Percentiles rank a stretch among this genome's conserved stretches.
Evolutionary conservation across 2,329 filamentous ascomycete genomes (phyloP).

Genomic region (Periconia sp.): DNA sequence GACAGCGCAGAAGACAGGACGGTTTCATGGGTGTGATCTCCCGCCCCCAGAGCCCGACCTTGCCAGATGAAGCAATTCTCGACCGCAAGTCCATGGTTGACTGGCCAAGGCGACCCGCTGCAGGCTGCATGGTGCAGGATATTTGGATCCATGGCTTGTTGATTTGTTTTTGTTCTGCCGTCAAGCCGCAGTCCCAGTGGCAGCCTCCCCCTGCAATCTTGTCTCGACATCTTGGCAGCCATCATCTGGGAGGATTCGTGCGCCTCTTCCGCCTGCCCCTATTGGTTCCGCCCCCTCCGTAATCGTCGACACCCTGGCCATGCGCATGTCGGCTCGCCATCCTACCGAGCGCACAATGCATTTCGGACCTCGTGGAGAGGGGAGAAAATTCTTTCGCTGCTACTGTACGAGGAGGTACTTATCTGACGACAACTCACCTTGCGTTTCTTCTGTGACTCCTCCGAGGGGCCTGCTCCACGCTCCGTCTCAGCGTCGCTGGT

Average conservation of each 20-base stretch:
- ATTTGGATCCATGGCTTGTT: constrained; percentile 14
- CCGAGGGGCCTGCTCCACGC: constrained; percentile 30
- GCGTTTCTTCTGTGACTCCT: constrained; percentile 37
- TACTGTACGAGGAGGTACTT: no score
- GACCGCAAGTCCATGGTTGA: constrained; percentile 26
- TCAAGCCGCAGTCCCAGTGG: constrained; percentile 14
- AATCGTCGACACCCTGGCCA: constrained; percentile 18
- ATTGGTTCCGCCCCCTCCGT: constrained; percentile 27
- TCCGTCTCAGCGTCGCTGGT: constrained; percentile 1
- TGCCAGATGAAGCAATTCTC: constrained; percentile 30
- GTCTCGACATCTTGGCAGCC: constrained; percentile 34
- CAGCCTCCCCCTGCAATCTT: constrained; percentile 29
- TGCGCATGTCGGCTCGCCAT: constrained; percentile 18
- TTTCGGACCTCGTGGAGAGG: constrained; percentile 14
- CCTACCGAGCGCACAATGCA: constrained; percentile 35
- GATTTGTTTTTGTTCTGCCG: constrained; percentile 26
- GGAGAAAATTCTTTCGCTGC: constrained; percentile 20
- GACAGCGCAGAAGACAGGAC: constrained; percentile 35
- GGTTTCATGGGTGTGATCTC: constrained; percentile 34
- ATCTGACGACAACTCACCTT: constrained; percentile 42
- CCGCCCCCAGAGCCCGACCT: constrained; percentile 22
- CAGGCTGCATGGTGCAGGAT: constrained; percentile 39
- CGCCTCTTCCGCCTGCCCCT: constrained; percentile 15
- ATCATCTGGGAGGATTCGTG: constrained; percentile 36
- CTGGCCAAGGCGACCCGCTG: constrained; percentile 34